Conservation (phyloP, 2,329 filamentous ascomycete genomes). For the Sporothrix inflata region DNA sequence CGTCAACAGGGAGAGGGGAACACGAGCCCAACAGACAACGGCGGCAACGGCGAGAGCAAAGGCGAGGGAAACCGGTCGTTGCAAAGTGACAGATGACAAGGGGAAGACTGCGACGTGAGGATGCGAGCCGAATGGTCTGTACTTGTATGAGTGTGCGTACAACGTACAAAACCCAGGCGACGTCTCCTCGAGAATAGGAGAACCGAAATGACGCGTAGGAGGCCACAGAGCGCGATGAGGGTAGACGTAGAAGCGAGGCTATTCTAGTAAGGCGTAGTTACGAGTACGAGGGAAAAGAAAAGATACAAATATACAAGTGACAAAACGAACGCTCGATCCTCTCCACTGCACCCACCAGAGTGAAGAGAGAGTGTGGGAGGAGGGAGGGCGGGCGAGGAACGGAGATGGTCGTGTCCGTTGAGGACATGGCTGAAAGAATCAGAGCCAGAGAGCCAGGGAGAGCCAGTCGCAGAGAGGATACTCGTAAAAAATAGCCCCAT, state of each 20-base stretch:
- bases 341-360: not conserved
- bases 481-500: not conserved
- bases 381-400: not conserved
- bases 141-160: not conserved
- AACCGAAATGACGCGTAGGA: conserved; percentile 3
- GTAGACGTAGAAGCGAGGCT: not conserved
- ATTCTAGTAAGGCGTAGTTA: not conserved
- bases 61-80: not conserved
- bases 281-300: not conserved
- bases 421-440: conserved; percentile 20
- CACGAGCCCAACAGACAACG: not conserved
- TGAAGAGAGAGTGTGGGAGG: not conserved
- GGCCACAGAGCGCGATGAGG: not conserved
- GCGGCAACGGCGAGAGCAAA: conserved; percentile 6
- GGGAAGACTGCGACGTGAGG: not conserved
- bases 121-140: conserved; percentile 7
- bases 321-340: conserved; percentile 1
- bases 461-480: conserved; percentile 7
- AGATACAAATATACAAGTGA: not conserved
- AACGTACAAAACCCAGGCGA: not conserved
- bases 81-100: not conserved
- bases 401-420: not conserved
- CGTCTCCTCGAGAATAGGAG: conserved; percentile 3
- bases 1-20: not conserved
- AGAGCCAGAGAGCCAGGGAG: not conserved